A percentile compares a stretch with the other conserved stretches of the same genome.
Evolutionary conservation across 257 asterid genomes (phyloP).

Genomic region (Solanum chiquidenum): DNA sequence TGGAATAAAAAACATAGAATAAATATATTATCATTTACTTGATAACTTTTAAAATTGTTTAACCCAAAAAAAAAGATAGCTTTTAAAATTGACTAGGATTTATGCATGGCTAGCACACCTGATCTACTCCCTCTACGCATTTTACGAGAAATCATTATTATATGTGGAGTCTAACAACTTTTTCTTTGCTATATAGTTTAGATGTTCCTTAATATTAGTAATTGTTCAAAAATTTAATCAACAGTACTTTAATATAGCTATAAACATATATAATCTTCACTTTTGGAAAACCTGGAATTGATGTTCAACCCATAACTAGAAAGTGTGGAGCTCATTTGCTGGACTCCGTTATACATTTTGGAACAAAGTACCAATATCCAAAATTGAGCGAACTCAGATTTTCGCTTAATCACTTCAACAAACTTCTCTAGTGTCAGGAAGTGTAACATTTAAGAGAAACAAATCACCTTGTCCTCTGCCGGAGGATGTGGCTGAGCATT

Average conservation of each 20-base stretch:
- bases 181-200: background rate
- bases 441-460: background rate
- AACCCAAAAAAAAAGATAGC: background rate
- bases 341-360: background rate
- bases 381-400: background rate
- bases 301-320: background rate
- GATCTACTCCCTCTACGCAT: background rate
- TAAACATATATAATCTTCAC: background rate
- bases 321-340: background rate
- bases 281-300: background rate
- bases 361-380: background rate
- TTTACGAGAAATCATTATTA: background rate
- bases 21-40: background rate
- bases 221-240: background rate
- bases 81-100: background rate
- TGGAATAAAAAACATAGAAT: background rate
- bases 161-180: background rate
- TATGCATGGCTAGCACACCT: background rate
- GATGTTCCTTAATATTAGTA: background rate
- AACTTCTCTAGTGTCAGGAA: background rate
- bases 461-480: constrained; percentile 60
- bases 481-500: constrained; percentile 34
- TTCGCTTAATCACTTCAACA: background rate
- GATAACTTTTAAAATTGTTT: background rate
- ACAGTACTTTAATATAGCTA: background rate